These are phyloP conservation scores for Pseudogymnoascus sp. DNA, from an alignment of 2,329 filamentous ascomycete genomes.

Conservation along the genomic window DNA sequence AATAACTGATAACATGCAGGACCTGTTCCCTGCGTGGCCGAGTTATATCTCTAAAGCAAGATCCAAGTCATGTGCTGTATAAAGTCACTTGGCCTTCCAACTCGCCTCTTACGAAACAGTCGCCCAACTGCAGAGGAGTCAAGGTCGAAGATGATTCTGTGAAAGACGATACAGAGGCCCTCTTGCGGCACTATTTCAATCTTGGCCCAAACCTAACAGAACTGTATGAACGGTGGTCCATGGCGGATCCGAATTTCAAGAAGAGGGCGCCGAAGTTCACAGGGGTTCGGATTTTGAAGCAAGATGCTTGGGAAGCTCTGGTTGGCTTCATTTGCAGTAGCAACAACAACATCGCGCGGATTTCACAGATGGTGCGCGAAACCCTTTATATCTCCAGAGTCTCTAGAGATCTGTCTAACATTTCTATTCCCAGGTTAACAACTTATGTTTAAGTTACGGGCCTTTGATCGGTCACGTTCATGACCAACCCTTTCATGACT, in stretches of 20 bases:
- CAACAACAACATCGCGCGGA: slow-evolving; percentile 95
- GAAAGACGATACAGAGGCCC: slow-evolving; percentile 61
- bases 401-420: not conserved
- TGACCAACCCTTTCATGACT: slow-evolving; percentile 72
- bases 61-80: slow-evolving; percentile 70
- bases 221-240: slow-evolving; percentile 82
- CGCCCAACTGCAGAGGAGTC: slow-evolving; percentile 21
- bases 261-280: slow-evolving; percentile 79
- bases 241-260: slow-evolving; percentile 77
- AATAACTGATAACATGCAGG: slow-evolving; percentile 35
- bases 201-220: slow-evolving; percentile 64
- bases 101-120: slow-evolving; percentile 30
- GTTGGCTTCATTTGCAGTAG: slow-evolving; percentile 96
- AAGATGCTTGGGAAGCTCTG: slow-evolving; percentile 93
- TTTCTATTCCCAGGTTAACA: slow-evolving; percentile 52
- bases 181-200: slow-evolving; percentile 82
- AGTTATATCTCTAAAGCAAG: slow-evolving; percentile 77
- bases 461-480: slow-evolving; percentile 63
- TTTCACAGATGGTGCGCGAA: slow-evolving; percentile 74
- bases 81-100: slow-evolving; percentile 52
- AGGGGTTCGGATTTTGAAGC: slow-evolving; percentile 83
- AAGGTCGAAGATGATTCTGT: slow-evolving; percentile 14
- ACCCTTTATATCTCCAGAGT: not conserved
- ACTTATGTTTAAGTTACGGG: slow-evolving; percentile 81
- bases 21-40: slow-evolving; percentile 78